Conservation (phyloP, 805 yeast genomes). For the Ogataea polymorpha region DNA sequence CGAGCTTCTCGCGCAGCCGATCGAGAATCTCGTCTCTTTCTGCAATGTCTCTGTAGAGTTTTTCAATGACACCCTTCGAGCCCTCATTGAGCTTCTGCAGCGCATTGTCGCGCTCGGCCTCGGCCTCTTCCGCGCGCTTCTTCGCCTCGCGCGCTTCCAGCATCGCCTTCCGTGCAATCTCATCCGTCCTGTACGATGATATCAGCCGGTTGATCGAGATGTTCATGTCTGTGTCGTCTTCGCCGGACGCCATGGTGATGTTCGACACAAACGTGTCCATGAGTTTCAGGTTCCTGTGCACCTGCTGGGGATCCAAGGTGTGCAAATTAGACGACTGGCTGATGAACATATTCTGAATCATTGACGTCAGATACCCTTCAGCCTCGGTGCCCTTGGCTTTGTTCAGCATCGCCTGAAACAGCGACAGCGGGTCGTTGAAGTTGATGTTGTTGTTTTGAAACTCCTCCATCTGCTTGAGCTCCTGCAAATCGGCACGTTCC, state of each 20-base stretch:
- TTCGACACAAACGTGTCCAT: conserved; percentile 55
- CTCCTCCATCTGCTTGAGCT: conserved; percentile 36
- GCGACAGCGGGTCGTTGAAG: conserved; percentile 69
- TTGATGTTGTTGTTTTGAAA: conserved; percentile 45
- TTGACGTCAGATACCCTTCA: conserved; percentile 55
- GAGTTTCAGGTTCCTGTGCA: conserved; percentile 50
- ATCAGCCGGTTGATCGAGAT: conserved; percentile 72
- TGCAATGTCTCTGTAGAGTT: conserved; percentile 55
- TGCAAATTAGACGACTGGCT: conserved; percentile 47
- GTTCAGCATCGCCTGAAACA: conserved; percentile 56
- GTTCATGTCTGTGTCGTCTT: conserved; percentile 65
- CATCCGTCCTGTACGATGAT: conserved; percentile 78
- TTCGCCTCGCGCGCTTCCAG: conserved; percentile 41
- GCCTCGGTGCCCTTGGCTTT: conserved; percentile 57
- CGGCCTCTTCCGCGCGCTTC: conserved; percentile 39
- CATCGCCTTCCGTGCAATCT: conserved; percentile 72
- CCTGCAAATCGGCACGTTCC: conserved; percentile 43
- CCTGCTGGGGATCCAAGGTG: conserved; percentile 38
- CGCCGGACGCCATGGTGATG: conserved; percentile 49
- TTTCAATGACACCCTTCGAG: conserved; percentile 66
- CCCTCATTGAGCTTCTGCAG: conserved; percentile 47
- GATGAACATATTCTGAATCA: conserved; percentile 63
- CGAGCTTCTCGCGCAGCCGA: conserved; percentile 59
- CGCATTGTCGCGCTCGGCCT: conserved; percentile 39
- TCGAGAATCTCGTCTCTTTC: conserved; percentile 60